Evolutionary conservation across 495 filamentous ascomycete species (phyloP), one percentile per base, ranked within the genome.

Genomic region (Neurospora cerealis): DNA sequence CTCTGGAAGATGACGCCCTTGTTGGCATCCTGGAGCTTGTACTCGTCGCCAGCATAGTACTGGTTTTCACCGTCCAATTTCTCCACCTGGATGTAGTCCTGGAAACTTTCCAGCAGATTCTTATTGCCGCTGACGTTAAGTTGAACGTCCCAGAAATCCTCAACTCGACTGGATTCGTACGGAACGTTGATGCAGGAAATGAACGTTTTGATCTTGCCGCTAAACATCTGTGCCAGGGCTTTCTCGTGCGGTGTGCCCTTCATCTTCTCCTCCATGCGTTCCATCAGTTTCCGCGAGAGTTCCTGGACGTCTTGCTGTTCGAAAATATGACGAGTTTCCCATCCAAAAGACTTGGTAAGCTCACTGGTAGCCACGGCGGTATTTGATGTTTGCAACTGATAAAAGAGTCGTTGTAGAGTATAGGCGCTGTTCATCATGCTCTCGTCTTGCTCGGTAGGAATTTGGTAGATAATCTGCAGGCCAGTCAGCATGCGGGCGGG

Each of bases 281-380:
- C 96, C 92, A 99, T 98, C 39, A 99, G 86, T 80, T 98, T 97
- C 54, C 96, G 88, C 21, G 94, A 97, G 21, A 99, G 85, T 80
- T 99, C 96, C 79, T 99, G 96, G 9, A 99, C 96, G 83, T 99
- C 96, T 84, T 99, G 96, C 80, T 99, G 96, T 80, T 97, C 96
- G 81, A 99, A 99, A 40, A 98, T 97, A 80, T 99, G 95, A 75
- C 92, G 90, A 1, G 94, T 95, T 77, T 99, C 95, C 96, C 96
- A 99, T 38, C 96, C 96, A 83, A 99, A 99, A 0, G 96, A 97
- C 73, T 89, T 89, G 0, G 96, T 99, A 21, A 99, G 89, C 78
- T 99, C 96, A 54, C 90, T 92, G 6, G 96, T 99, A 1, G 92
- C 89, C 0, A 99, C 95, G 2, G 96, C 93, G 38, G 83, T 80